Base-by-base conservation (phyloP, 2,329 filamentous ascomycete species). In the Tolypocladium sp. region DNA sequence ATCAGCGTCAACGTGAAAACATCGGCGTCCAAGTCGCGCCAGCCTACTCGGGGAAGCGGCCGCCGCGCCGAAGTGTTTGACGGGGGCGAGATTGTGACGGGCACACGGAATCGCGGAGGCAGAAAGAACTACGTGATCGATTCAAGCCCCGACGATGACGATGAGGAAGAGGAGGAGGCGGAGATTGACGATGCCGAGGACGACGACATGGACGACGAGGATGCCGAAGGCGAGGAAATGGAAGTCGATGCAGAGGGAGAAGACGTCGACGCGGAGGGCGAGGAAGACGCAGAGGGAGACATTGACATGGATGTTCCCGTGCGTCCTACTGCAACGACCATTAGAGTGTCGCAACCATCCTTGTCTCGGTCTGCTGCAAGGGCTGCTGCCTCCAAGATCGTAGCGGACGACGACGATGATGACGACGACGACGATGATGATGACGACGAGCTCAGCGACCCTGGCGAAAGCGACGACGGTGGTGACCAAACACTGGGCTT, bases 51-150 rank as follows among this genome's bases (percentile, higher is more conserved):
- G 49, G 74, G 69, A 53, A 73, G 71, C 55, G 65, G 70, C 51
- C 72, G 73, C 53, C 69, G 69, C 55, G 68, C 71, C 42, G 74
- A 76, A 27, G 68, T 68, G 52, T 79, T 79, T 57, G 72, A 72
- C 30, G 76, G 75, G 30, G 76, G 77, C 37, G 77, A 81, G 64
- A 79, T 82, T 55, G 68, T 81, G 22, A 72, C 76, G 33, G 77
- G 79, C 42, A 82, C 80, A 65, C 76, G 82, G 55, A 82, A 80
- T 60, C 77, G 82, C 10, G 80, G 79, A 7, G 77, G 76, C 22
- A 82, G 83, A 71, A 85, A 84, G 72, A 84, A 78, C 64, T 85
- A 85, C 58, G 80, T 84, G 41, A 79, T 86, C 30, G 82, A 84
- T 62, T 82, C 79, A 42, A 79, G 78, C 58, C 76, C 75, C 42